A percentile compares a stretch with the other conserved stretches of the same genome.
phyloP scores from a whole-genome alignment of 208 protist genomes.

The Porcisia hertigi region DNA sequence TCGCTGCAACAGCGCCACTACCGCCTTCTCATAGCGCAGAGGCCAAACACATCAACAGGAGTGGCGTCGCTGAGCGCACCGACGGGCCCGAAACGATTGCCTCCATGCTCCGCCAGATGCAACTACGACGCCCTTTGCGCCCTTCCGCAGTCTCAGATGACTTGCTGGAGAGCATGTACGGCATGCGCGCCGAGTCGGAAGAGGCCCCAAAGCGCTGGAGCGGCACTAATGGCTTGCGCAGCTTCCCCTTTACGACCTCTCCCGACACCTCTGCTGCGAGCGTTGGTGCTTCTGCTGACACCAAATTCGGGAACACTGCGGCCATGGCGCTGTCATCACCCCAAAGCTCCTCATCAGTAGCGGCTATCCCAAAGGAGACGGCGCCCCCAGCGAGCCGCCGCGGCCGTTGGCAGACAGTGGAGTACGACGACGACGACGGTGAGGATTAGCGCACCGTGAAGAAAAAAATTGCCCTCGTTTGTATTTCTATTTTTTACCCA shows the following conservation, averaged over 20 bases:
- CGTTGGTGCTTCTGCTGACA: background rate
- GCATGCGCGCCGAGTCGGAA: background rate
- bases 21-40: background rate
- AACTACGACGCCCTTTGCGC: constrained; percentile 33
- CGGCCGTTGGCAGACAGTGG: constrained; percentile 74
- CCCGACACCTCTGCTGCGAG: background rate
- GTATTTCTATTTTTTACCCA: background rate
- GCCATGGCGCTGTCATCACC: background rate
- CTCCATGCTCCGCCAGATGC: constrained; percentile 29
- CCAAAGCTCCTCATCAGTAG: background rate
- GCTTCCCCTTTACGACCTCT: background rate
- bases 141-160: constrained; percentile 29
- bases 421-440: constrained; percentile 68
- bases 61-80: background rate
- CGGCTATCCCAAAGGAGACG: constrained; percentile 20
- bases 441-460: background rate
- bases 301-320: background rate
- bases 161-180: constrained; percentile 20
- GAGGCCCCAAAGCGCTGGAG: background rate
- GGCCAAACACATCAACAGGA: background rate
- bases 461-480: background rate
- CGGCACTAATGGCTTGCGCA: background rate
- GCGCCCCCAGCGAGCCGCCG: constrained; percentile 28
- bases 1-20: background rate
- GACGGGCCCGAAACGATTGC: constrained; percentile 6